Conservation (phyloP, 1,284 basidiomycete species). For the Tilletia walkeri region DNA sequence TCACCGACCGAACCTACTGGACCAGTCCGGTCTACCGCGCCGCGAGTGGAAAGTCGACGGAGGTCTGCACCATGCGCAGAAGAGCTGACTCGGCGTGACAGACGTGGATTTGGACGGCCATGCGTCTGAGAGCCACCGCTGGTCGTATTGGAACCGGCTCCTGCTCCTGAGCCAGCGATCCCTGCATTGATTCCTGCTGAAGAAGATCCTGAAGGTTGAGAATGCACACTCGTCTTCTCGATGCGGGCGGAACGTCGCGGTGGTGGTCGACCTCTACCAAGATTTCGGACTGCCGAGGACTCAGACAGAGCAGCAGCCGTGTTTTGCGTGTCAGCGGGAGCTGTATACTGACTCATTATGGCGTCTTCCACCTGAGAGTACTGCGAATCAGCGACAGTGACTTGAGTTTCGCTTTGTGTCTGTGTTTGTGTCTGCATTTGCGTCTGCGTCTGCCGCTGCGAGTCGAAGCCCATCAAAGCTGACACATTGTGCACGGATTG, state of each 20-base stretch:
- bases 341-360: background rate
- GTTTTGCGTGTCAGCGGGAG: background rate
- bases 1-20: background rate
- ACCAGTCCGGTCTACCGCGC: background rate
- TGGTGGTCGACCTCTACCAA: slow-evolving; percentile 2
- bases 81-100: slow-evolving; percentile 3
- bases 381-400: background rate
- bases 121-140: background rate
- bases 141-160: background rate
- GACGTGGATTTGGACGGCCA: background rate
- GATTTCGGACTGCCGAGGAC: background rate
- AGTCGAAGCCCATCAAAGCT: slow-evolving; percentile 27
- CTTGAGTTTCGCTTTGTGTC: background rate
- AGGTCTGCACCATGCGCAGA: slow-evolving; percentile 12
- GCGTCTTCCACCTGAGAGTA: slow-evolving; percentile 17
- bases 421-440: too few species aligned
- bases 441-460: background rate
- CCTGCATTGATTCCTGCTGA: background rate
- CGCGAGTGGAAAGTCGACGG: background rate
- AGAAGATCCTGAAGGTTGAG: too few species aligned
- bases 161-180: background rate
- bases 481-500: slow-evolving; percentile 28
- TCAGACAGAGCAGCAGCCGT: background rate
- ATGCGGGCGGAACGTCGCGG: slow-evolving; percentile 12
- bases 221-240: background rate